Percentiles rank a stretch among this genome's conserved stretches.
Conservation (phyloP, 768 basidiomycete species). For the Tylopilus felleus region DNA sequence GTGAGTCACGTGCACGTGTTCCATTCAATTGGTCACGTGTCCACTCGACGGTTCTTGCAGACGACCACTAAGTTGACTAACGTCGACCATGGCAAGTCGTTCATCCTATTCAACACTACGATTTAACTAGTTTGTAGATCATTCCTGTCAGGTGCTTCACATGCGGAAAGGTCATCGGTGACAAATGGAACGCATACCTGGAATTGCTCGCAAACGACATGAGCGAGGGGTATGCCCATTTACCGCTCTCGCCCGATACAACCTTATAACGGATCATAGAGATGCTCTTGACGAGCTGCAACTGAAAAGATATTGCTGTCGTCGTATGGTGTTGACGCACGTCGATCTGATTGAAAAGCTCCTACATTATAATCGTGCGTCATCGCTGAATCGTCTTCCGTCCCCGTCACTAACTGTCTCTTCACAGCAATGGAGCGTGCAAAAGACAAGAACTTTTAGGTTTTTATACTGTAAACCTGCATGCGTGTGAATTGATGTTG, state of each 20-base stretch:
- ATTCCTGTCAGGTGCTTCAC: constrained; percentile 96
- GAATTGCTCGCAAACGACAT: constrained; percentile 75
- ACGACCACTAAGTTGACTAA: constrained; percentile 7
- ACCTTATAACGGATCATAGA: constrained; percentile 37
- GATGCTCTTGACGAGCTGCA: constrained; percentile 88
- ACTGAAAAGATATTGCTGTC: constrained; percentile 92
- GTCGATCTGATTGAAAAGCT: constrained; percentile 98
- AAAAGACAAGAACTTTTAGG: constrained; percentile 27
- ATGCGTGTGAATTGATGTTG: background rate
- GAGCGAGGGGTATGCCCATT: constrained; percentile 75
- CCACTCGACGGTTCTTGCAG: background rate
- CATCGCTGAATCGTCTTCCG: constrained; percentile 27
- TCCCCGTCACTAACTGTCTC: background rate
- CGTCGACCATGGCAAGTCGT: constrained; percentile 25
- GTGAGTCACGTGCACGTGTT: constrained; percentile 28
- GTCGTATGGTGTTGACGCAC: constrained; percentile 96
- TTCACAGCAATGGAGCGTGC: constrained; percentile 32
- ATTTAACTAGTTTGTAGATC: constrained; percentile 50
- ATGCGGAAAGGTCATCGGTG: constrained; percentile 95
- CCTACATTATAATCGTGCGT: constrained; percentile 87
- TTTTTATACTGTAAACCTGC: background rate
- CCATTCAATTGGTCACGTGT: constrained; percentile 5
- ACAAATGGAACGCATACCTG: constrained; percentile 91
- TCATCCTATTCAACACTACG: background rate
- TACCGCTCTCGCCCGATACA: background rate